Percentiles rank a stretch among this genome's conserved stretches.
phyloP scores from a whole-genome alignment of 2,329 filamentous ascomycete species.

The Thelonectria rubi region DNA sequence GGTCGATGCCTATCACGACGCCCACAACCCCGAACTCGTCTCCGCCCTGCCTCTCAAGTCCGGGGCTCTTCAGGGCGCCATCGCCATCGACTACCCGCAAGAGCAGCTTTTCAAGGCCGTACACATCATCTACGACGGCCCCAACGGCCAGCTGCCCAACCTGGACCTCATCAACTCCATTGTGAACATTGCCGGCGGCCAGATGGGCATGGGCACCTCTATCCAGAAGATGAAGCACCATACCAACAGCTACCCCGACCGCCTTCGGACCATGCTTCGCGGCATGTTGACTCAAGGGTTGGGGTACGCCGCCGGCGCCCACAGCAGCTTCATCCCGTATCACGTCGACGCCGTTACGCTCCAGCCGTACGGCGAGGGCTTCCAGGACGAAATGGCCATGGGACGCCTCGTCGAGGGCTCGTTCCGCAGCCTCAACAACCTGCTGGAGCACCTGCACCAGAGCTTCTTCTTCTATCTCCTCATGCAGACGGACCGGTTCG shows the following conservation, averaged over 20 bases:
- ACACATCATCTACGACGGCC: conserved; percentile 92
- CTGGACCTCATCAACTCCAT: conserved; percentile 96
- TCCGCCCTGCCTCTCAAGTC: conserved; percentile 87
- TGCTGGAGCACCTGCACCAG: conserved; percentile 96
- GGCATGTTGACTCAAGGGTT: conserved; percentile 94
- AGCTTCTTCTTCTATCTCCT: conserved; percentile 99
- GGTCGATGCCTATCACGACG: conserved; percentile 97
- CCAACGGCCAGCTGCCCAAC: conserved; percentile 95
- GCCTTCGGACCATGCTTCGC: conserved; percentile 86
- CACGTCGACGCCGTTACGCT: conserved; percentile 96
- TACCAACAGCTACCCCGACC: conserved; percentile 78
- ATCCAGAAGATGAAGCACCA: conserved; percentile 92
- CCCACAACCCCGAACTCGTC: conserved; percentile 76
- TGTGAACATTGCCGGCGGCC: conserved; percentile 83
- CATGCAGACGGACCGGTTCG: conserved; percentile 90
- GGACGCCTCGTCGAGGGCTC: conserved; percentile 89
- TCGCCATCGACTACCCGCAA: conserved; percentile 93
- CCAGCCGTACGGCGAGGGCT: conserved; percentile 87
- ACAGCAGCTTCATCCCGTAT: conserved; percentile 97
- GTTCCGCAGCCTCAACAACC: conserved; percentile 93
- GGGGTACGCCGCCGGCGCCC: conserved; percentile 87
- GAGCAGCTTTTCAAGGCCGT: conserved; percentile 86
- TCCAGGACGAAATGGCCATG: conserved; percentile 98
- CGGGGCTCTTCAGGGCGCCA: conserved; percentile 88
- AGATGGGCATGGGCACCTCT: conserved; percentile 87